Base-by-base conservation (phyloP, 495 filamentous ascomycete genomes). In the Neurospora sp. region DNA sequence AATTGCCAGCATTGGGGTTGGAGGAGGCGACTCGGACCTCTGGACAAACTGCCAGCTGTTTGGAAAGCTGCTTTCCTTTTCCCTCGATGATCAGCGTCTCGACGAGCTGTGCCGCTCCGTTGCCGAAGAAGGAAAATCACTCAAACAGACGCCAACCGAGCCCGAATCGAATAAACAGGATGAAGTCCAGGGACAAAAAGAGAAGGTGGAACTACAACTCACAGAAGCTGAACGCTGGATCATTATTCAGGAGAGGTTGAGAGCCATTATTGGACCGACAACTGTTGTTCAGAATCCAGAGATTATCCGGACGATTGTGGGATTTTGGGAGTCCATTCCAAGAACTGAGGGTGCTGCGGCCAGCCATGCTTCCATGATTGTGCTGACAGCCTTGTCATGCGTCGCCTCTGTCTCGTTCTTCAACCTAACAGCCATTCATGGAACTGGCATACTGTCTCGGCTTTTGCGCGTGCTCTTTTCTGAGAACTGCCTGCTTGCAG, bases 1-100 rank as follows among this genome's bases (percentile, higher is more conserved):
- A 13, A 86, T 95, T 73, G 88, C 84, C 73, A 85, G 85, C 80
- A 85, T 87, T 83, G 86, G 90, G 73, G 79, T 89, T 75, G 84
- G 90, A 75, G 87, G 87, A 73, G 84, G 81, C 19, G 86, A 89
- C 43, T 84, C 86, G n/a, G 87, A 89, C 74, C 79, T 86, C 36
- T 87, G 85, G 81, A 89, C 90, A 71, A 87, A 88, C 73, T 90
- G 92, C 69, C 91, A 93, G 79, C 83, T 97, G 2, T 96, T 96
- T 82, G 93, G 94, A 19, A 89, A 90, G 75, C 87, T 98, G n/a
- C 84, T 98, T 70, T 89, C 92, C 7, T 94, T 95, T 78, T 90
- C 91, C 9, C 81, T 97, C 45, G 92, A 93, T 71, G 92, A 97
- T 78, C 89, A 92, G 78, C 85, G 88, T 7, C 82, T 92, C 43